Evolutionary conservation across 768 basidiomycete species (phyloP).

Genomic region (Tulasnella sp.): DNA sequence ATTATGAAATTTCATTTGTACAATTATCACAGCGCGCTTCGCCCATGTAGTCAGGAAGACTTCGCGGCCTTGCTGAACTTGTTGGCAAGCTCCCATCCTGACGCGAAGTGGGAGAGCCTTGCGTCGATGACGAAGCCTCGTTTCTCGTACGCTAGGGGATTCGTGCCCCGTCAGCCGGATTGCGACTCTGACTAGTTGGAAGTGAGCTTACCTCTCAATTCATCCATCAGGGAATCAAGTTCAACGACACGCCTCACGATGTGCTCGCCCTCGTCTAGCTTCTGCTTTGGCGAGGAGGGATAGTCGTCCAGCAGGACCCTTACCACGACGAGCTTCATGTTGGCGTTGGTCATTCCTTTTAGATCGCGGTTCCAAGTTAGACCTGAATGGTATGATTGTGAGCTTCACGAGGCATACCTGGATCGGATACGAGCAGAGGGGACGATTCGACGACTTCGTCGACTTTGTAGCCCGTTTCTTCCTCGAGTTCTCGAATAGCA

Average conservation of each 20-base stretch:
- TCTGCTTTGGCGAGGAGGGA: conserved; percentile 54
- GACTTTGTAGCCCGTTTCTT: conserved; percentile 88
- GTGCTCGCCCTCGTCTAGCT: conserved; percentile 58
- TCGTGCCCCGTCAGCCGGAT: not conserved
- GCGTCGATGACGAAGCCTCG: conserved; percentile 42
- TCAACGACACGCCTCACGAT: conserved; percentile 42
- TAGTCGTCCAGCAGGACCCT: conserved; percentile 59
- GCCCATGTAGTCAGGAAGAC: not conserved
- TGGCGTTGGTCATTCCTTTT: conserved; percentile 88
- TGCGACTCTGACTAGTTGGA: not conserved
- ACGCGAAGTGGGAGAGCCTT: conserved; percentile 40
- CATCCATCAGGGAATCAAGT: conserved; percentile 38
- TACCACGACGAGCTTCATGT: conserved; percentile 81
- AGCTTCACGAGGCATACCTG: conserved; percentile 47
- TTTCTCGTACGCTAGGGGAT: conserved; percentile 38
- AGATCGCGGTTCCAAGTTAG: not conserved
- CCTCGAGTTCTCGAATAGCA: conserved; percentile 83
- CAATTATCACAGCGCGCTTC: not conserved
- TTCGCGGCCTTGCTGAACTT: conserved; percentile 20
- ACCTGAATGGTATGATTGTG: not conserved
- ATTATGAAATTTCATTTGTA: not conserved
- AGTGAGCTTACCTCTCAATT: conserved; percentile 38
- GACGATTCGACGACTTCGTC: conserved; percentile 59
- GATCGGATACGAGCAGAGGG: conserved; percentile 62
- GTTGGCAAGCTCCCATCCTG: conserved; percentile 35